phyloP scores from a whole-genome alignment of 2,329 filamentous ascomycete genomes.

The Penicillium sp. region DNA sequence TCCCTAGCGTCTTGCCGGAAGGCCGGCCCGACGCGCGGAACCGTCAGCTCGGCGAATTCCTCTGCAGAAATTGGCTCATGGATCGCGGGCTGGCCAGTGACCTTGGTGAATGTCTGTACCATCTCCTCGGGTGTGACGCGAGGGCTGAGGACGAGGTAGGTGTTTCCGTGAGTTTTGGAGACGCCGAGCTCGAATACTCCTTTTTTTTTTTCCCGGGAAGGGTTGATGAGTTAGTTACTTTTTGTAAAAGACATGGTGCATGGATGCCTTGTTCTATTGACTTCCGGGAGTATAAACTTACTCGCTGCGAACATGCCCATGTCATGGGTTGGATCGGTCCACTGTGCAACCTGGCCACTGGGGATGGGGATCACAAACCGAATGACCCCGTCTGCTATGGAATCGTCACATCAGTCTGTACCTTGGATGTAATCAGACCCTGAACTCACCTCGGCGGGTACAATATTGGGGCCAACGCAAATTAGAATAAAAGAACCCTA shows the following conservation, averaged over 20 bases:
- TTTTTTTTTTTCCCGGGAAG: not conserved
- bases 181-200: not conserved
- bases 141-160: not conserved
- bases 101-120: not conserved
- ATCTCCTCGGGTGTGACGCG: not conserved
- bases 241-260: not conserved
- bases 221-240: not conserved
- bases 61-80: not conserved
- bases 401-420: not conserved
- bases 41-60: not conserved
- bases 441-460: not conserved
- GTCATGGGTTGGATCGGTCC: conserved; percentile 26
- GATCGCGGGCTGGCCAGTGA: not conserved
- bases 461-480: conserved; percentile 3
- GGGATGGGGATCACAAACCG: conserved; percentile 23
- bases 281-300: conserved; percentile 1
- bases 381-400: conserved; percentile 17
- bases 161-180: not conserved
- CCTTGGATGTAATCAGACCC: not conserved
- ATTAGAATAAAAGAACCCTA: conserved; percentile 3
- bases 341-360: conserved; percentile 19
- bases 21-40: not conserved
- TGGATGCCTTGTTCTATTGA: too few relatives aligned
- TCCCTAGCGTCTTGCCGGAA: conserved; percentile 23
- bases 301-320: conserved; percentile 26